phyloP scores from a whole-genome alignment of 495 filamentous ascomycete species.

The Aspergillus sclerotioniger region DNA sequence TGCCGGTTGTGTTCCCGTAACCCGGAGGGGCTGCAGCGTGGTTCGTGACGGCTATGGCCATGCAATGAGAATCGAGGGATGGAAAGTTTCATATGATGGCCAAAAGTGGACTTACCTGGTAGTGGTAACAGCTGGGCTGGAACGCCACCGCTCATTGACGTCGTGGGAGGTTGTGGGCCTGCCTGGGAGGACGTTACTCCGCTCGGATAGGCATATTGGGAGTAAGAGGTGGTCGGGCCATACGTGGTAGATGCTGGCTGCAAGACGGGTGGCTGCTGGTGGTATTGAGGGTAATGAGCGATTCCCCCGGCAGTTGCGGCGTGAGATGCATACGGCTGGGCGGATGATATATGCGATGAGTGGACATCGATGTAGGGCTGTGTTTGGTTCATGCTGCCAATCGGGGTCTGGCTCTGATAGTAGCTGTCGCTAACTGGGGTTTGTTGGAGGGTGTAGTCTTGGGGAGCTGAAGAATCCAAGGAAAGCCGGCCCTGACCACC shows the following conservation, averaged over 20 bases:
- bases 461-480: conserved; percentile 33
- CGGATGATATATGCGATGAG: conserved; percentile 75
- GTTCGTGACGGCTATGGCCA: conserved; percentile 36
- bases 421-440: conserved; percentile 34
- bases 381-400: conserved; percentile 81
- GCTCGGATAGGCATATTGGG: conserved; percentile 71
- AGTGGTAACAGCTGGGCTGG: conserved; percentile 63
- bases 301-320: conserved; percentile 75
- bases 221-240: conserved; percentile 60
- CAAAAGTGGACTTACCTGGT: conserved; percentile 50
- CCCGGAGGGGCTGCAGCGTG: conserved; percentile 43
- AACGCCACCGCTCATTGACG: conserved; percentile 60
- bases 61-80: background rate
- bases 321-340: conserved; percentile 75
- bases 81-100: background rate
- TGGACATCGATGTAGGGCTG: conserved; percentile 84
- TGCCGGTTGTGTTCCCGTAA: conserved; percentile 50
- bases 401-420: conserved; percentile 36
- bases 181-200: conserved; percentile 73
- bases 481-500: conserved; percentile 37
- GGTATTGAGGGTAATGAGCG: conserved; percentile 66
- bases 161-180: conserved; percentile 64
- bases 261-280: conserved; percentile 74
- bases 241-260: conserved; percentile 79
- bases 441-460: conserved; percentile 34